Percentiles rank a stretch among this genome's conserved stretches.
phyloP scores from a whole-genome alignment of 2,329 filamentous ascomycete species.

The Hymenoscyphus scutula region DNA sequence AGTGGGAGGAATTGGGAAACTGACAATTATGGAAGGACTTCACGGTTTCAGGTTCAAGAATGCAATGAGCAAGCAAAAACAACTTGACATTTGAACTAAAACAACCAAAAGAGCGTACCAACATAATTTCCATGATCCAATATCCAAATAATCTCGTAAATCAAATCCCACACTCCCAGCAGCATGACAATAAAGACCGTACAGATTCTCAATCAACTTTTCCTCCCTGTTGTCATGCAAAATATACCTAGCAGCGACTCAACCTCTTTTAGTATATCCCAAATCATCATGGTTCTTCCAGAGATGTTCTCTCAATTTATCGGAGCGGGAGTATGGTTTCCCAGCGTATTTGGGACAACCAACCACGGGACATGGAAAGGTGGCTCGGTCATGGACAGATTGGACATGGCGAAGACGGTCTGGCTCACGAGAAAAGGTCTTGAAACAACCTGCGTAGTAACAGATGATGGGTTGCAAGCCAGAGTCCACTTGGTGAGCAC shows the following conservation, averaged over 20 bases:
- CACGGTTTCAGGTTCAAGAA: too few relatives aligned
- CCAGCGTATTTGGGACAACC: neutral
- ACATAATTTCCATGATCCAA: neutral
- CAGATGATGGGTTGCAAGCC: too few relatives aligned
- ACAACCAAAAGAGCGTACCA: too few relatives aligned
- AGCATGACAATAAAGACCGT: neutral
- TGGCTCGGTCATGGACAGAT: neutral
- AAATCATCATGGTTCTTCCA: neutral
- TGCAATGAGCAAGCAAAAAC: too few relatives aligned
- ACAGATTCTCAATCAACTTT: neutral
- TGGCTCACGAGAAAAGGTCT: neutral
- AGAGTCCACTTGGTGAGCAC: too few relatives aligned
- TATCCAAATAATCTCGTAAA: neutral
- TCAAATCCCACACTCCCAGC: neutral
- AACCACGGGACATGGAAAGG: neutral
- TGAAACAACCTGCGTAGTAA: neutral
- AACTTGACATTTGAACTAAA: too few relatives aligned
- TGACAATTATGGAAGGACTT: too few relatives aligned
- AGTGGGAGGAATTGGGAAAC: too few relatives aligned
- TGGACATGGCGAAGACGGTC: neutral
- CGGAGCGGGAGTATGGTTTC: neutral
- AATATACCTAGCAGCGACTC: neutral
- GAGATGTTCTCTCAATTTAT: neutral
- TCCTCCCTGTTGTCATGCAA: neutral
- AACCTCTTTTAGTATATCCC: neutral